Conservation (phyloP, 2,329 filamentous ascomycete species). For the Geoglossum cookeanum region DNA sequence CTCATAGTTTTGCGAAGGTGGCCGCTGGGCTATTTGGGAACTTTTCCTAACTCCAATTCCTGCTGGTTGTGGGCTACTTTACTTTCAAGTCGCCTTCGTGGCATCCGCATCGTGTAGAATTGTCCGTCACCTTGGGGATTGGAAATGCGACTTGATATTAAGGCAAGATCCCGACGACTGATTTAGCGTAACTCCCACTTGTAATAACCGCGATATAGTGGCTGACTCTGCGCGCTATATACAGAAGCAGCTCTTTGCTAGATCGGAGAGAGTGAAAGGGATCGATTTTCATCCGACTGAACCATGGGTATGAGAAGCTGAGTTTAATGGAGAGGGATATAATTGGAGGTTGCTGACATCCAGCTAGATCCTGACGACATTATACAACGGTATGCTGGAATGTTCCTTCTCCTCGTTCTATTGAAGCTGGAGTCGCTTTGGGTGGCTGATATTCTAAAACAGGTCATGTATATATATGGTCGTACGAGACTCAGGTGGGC, state of each 20-base stretch:
- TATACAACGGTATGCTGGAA: slow-evolving; percentile 67
- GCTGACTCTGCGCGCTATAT: slow-evolving; percentile 17
- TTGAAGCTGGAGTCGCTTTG: slow-evolving; percentile 3
- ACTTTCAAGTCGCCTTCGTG: not conserved
- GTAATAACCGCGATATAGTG: not conserved
- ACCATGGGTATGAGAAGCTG: slow-evolving; percentile 52
- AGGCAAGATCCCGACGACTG: slow-evolving; percentile 15
- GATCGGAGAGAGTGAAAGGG: slow-evolving; percentile 89
- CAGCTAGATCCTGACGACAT: slow-evolving; percentile 55
- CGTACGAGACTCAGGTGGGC: slow-evolving; percentile 68
- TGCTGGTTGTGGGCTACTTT: not conserved
- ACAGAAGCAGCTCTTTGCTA: slow-evolving; percentile 65
- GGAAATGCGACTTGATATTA: slow-evolving; percentile 27
- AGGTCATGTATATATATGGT: slow-evolving; percentile 99
- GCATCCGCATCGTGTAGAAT: slow-evolving; percentile 6
- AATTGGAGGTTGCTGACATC: slow-evolving; percentile 12
- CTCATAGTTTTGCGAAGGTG: not conserved
- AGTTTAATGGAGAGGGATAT: not conserved
- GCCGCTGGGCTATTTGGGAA: not conserved
- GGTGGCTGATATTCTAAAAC: slow-evolving; percentile 8
- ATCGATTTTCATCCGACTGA: slow-evolving; percentile 95
- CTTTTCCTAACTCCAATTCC: not conserved
- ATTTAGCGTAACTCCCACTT: slow-evolving; percentile 2
- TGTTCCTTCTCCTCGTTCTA: slow-evolving; percentile 8
- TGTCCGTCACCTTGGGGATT: slow-evolving; percentile 9